A percentile compares a stretch with the other conserved stretches of the same genome.
Conservation (phyloP, 192 early-diverging fungal species). For the Obelidium mucronatum region DNA sequence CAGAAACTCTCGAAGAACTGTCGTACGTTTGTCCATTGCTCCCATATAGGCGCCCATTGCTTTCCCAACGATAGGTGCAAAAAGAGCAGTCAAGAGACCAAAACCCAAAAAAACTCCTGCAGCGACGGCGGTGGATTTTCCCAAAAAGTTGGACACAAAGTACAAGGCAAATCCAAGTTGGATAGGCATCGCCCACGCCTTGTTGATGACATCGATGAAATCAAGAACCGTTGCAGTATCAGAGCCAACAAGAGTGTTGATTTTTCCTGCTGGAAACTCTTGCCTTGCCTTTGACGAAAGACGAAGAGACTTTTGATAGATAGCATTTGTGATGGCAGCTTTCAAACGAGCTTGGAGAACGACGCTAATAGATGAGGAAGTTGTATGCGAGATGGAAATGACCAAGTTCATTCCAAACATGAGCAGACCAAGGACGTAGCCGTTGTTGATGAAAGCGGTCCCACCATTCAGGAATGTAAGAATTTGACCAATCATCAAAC, state of each 20-base stretch:
- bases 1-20: slow-evolving; percentile 1
- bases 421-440: background rate
- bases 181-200: slow-evolving; percentile 17
- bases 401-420: slow-evolving; percentile 51
- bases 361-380: background rate
- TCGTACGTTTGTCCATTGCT: slow-evolving; percentile 13
- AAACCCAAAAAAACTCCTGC: slow-evolving; percentile 6
- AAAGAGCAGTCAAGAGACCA: background rate
- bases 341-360: background rate
- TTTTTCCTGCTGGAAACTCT: slow-evolving; percentile 4
- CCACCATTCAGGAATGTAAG: no score
- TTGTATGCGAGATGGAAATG: background rate
- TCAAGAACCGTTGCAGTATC: background rate
- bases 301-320: slow-evolving; percentile 42
- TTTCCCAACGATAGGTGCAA: background rate
- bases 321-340: slow-evolving; percentile 39
- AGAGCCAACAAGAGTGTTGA: slow-evolving; percentile 18
- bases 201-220: slow-evolving; percentile 15
- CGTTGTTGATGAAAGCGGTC: slow-evolving; percentile 30
- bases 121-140: background rate
- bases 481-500: no score
- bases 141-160: slow-evolving; percentile 19
- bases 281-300: slow-evolving; percentile 32
- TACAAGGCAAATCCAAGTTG: slow-evolving; percentile 16
- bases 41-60: background rate